These are phyloP conservation scores for Salix brachista DNA, from an alignment of 345 rosid species.

Conservation along the genomic window DNA sequence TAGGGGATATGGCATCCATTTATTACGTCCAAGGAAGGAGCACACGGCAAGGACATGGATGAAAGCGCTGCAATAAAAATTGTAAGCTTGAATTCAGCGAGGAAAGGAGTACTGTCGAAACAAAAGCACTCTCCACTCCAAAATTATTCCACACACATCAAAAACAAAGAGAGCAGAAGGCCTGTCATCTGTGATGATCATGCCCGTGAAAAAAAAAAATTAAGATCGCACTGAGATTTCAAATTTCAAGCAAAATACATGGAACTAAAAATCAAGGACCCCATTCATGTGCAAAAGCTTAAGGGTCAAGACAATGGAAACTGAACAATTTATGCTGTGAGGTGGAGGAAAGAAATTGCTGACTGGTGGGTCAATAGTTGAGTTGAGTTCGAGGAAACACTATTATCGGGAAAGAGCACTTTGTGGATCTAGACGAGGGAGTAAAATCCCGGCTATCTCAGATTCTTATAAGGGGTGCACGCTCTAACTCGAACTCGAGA, in stretches of 20 bases:
- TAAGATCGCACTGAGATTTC: background rate
- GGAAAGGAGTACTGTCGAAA: background rate
- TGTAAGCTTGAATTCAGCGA: background rate
- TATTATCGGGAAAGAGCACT: rapidly evolving
- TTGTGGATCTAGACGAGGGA: too few relatives aligned
- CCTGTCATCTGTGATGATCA: constrained; percentile 12
- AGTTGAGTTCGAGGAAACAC: too few relatives aligned
- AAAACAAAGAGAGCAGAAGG: background rate
- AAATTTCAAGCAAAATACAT: constrained; percentile 13
- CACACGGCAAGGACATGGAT: constrained; percentile 33
- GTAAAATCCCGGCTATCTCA: rapidly evolving
- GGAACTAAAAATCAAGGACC: constrained; percentile 19
- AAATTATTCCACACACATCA: background rate
- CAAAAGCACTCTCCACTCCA: background rate
- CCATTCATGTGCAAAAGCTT: constrained; percentile 41
- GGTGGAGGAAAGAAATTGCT: constrained; percentile 16
- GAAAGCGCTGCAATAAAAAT: constrained; percentile 12
- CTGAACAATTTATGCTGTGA: constrained; percentile 24
- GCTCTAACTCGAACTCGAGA: too few relatives aligned
- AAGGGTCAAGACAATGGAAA: constrained; percentile 24
- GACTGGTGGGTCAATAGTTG: constrained; percentile 28
- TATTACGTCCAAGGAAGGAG: constrained; percentile 17
- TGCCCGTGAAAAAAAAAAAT: constrained; percentile 1
- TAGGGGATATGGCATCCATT: constrained; percentile 23
- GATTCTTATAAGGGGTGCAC: rapidly evolving